Base-by-base conservation (phyloP, 2,329 filamentous ascomycete genomes). In the Didymella lethalis region DNA sequence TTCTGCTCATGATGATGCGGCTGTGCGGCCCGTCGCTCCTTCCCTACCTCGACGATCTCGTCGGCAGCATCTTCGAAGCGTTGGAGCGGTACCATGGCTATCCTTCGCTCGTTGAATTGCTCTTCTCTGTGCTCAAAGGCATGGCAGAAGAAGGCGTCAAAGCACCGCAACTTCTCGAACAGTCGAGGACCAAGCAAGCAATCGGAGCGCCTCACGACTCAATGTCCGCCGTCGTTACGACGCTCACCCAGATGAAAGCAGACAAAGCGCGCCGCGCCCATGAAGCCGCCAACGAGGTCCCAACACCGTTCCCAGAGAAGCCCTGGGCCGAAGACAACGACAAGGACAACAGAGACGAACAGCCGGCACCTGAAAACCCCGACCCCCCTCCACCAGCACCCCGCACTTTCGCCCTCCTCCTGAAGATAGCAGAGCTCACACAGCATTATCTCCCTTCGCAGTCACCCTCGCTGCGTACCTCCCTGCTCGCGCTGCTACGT, bases 71-170 rank as follows among this genome's bases (percentile, higher is more conserved):
- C 38, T 98, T 99, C 75, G 90, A 91, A 0, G 92, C 93, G 0
- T 80, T 99, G n/a, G 93, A 97, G 66, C 91, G 92, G 69, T 99
- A 95, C 69, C 95, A 99, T 69, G 95, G 95, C 1, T 98, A 99
- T 74, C 88, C 92, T 0, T 80, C 85, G 18, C 88, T 99, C 56
- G 93, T 96, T 0, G 92, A 97, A 72, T 85, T 88, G 45, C 81
- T 99, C 6, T 99, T 98, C 74, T 82, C 86, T 1, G 92, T 96
- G 0, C 80, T 99, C 5, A 88, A 87, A 53, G 91, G 92, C 59
- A 87, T 98, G 56, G 92, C 95, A 11, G 87, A 92, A 52, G 92
- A 97, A 77, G 92, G 92, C 3, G 86, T 88, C 11, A 89, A 86
- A 63, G 78, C 79, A 31, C 82, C 83, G 11, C 74, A 81, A 48